Evolutionary conservation across 2,329 filamentous ascomycete genomes (phyloP).

Genomic region (Phialemonium atrogriseum): DNA sequence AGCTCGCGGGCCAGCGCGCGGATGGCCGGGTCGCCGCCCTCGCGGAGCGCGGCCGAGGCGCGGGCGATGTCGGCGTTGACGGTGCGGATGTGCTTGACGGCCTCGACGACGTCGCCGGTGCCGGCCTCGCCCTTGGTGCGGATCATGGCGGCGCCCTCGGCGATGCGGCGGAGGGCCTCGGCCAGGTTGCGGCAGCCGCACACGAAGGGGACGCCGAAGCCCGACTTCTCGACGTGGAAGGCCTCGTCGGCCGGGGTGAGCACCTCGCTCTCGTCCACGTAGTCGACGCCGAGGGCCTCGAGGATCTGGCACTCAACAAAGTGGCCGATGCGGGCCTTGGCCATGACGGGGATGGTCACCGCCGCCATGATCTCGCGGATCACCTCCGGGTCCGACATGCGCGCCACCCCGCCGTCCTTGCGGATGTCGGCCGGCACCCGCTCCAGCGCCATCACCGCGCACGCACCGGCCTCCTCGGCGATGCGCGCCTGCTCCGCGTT

Average conservation of each 20-base stretch:
- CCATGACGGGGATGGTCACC: conserved; percentile 98
- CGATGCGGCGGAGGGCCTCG: conserved; percentile 83
- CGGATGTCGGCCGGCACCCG: conserved; percentile 95
- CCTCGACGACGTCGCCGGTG: conserved; percentile 94
- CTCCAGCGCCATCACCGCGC: conserved; percentile 97
- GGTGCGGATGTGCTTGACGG: conserved; percentile 90
- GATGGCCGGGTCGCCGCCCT: conserved; percentile 42
- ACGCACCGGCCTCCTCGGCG: conserved; percentile 91
- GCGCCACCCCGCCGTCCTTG: conserved; percentile 81
- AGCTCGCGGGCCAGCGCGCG: conserved; percentile 75
- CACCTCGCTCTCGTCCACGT: conserved; percentile 97
- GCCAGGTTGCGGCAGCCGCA: conserved; percentile 93
- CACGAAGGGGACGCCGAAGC: conserved; percentile 81
- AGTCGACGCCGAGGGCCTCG: conserved; percentile 89
- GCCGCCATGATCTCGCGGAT: conserved; percentile 93
- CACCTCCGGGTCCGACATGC: conserved; percentile 93
- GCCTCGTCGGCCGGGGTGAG: conserved; percentile 87
- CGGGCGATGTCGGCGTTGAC: conserved; percentile 74
- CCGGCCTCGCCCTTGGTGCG: conserved; percentile 97
- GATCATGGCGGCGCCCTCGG: conserved; percentile 96
- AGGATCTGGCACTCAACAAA: conserved; percentile 98
- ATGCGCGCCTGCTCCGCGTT: conserved; percentile 91
- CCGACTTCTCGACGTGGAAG: conserved; percentile 85
- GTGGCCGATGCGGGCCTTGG: conserved; percentile 95
- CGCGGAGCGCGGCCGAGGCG: conserved; percentile 65